Evolutionary conservation across 2,329 filamentous ascomycete genomes (phyloP).

Genomic region (Fusarium neocosmosporiellum): DNA sequence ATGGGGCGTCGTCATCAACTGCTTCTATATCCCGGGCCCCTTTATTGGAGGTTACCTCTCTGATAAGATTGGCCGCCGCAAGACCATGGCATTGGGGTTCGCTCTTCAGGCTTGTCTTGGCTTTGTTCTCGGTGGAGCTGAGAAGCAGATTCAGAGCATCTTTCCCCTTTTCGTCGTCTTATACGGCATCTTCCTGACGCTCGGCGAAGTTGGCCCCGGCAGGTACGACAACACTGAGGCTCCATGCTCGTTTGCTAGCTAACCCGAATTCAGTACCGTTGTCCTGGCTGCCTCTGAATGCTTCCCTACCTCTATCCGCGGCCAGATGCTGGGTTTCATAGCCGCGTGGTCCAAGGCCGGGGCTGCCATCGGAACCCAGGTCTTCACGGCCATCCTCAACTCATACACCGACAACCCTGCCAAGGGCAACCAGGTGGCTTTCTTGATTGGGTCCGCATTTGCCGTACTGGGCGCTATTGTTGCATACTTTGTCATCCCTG

Average conservation of each 20-base stretch:
- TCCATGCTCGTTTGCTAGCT: not conserved
- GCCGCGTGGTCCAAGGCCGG: slow-evolving; percentile 61
- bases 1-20: slow-evolving; percentile 60
- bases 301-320: slow-evolving; percentile 62
- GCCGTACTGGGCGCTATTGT: slow-evolving; percentile 55
- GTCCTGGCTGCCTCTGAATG: slow-evolving; percentile 57
- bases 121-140: slow-evolving; percentile 61
- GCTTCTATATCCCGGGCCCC: slow-evolving; percentile 61
- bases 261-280: slow-evolving; percentile 45
- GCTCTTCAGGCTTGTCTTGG: slow-evolving; percentile 57
- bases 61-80: slow-evolving; percentile 60
- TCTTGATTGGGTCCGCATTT: slow-evolving; percentile 63
- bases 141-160: slow-evolving; percentile 56
- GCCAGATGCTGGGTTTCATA: slow-evolving; percentile 61
- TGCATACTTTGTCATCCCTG: slow-evolving; percentile 39
- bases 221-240: slow-evolving; percentile 40
- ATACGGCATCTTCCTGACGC: slow-evolving; percentile 61
- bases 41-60: slow-evolving; percentile 60
- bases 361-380: slow-evolving; percentile 61
- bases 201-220: slow-evolving; percentile 64
- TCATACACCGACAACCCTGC: slow-evolving; percentile 52
- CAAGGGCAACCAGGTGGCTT: slow-evolving; percentile 61
- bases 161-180: slow-evolving; percentile 63
- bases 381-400: slow-evolving; percentile 62
- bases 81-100: slow-evolving; percentile 64